Evolutionary conservation across 352 stramenopile genomes (phyloP).

Genomic region (Globisporangium viniferum): DNA sequence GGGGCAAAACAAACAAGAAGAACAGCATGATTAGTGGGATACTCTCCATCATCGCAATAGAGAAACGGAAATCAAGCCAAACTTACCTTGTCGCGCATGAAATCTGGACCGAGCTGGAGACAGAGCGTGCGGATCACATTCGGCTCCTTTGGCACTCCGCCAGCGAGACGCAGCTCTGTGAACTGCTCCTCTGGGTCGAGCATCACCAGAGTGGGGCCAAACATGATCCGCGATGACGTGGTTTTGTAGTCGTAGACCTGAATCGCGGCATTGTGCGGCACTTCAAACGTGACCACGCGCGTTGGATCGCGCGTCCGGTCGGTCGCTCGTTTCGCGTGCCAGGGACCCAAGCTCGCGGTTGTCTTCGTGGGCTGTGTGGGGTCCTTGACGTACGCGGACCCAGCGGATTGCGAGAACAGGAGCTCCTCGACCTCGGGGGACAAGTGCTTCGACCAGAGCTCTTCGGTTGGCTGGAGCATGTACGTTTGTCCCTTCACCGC

Average conservation of each 20-base stretch:
- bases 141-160: constrained; percentile 65
- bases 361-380: constrained; percentile 25
- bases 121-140: constrained; percentile 81
- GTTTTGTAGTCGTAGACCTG: constrained; percentile 87
- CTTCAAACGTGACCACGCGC: constrained; percentile 74
- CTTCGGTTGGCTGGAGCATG: constrained; percentile 78
- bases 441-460: constrained; percentile 70
- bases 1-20: background rate
- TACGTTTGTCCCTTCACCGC: constrained; percentile 76
- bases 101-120: constrained; percentile 76
- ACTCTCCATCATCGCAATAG: background rate
- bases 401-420: constrained; percentile 45
- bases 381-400: constrained; percentile 61
- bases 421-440: constrained; percentile 64
- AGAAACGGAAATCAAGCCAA: background rate
- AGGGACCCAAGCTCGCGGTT: background rate
- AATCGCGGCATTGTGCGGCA: constrained; percentile 77
- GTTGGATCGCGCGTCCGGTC: constrained; percentile 46
- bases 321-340: background rate
- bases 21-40: background rate
- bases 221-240: constrained; percentile 75
- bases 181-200: constrained; percentile 81
- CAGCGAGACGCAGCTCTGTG: constrained; percentile 68
- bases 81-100: constrained; percentile 69
- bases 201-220: constrained; percentile 78